phyloP scores from a whole-genome alignment of 1,139 yeast genomes.

The Lodderomyces orthopsilosis region DNA sequence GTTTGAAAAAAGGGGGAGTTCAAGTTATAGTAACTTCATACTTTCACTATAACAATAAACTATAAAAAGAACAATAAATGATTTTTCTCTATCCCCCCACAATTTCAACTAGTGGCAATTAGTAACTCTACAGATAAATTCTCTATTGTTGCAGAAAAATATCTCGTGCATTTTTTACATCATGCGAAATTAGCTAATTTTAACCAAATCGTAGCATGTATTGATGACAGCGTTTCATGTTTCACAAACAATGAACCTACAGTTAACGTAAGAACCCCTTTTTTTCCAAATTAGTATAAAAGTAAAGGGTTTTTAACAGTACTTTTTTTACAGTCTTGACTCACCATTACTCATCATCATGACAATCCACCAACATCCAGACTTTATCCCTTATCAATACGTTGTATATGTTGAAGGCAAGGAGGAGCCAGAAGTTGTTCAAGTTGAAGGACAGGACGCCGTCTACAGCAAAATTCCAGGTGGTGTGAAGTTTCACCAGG shows the following conservation, averaged over 20 bases:
- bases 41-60: not conserved
- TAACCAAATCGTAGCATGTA: not conserved
- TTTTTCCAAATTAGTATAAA: not conserved
- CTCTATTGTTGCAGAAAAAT: not conserved
- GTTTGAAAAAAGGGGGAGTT: too few relatives aligned
- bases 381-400: slow-evolving; percentile 35
- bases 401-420: slow-evolving; percentile 31
- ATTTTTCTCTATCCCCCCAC: not conserved
- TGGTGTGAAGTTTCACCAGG: slow-evolving; percentile 33
- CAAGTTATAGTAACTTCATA: too few relatives aligned
- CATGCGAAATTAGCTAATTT: not conserved
- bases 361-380: slow-evolving; percentile 21
- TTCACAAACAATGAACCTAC: too few relatives aligned
- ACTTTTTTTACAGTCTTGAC: not conserved
- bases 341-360: not conserved
- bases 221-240: too few relatives aligned
- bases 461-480: slow-evolving; percentile 38
- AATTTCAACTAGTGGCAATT: not conserved
- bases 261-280: too few relatives aligned
- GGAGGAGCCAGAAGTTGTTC: slow-evolving; percentile 23
- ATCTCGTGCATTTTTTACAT: not conserved
- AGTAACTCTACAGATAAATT: not conserved
- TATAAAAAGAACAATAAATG: not conserved
- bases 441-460: slow-evolving; percentile 28
- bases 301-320: not conserved